These are phyloP conservation scores for Ascochyta koolunga DNA, from an alignment of 2,329 filamentous ascomycete species.

Conservation along the genomic window DNA sequence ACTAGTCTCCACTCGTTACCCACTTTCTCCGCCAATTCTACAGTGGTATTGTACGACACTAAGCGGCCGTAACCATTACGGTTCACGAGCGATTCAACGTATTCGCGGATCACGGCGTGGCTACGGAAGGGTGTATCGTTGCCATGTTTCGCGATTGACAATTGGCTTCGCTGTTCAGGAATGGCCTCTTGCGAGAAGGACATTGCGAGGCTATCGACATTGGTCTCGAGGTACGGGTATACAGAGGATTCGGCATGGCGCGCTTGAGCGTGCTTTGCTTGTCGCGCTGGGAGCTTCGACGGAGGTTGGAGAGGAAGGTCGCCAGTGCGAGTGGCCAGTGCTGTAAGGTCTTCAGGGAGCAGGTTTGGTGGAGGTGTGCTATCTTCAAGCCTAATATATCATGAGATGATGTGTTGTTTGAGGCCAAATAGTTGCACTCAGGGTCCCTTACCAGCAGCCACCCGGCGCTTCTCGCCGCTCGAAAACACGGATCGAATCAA, in stretches of 20 bases:
- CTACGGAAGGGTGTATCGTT: constrained; percentile 66
- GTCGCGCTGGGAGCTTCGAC: constrained; percentile 24
- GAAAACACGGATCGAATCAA: constrained; percentile 66
- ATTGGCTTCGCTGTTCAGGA: constrained; percentile 52
- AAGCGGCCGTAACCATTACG: constrained; percentile 61
- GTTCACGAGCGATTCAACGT: constrained; percentile 59
- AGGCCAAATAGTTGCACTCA: background rate
- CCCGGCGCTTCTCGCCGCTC: constrained; percentile 65
- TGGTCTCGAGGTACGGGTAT: constrained; percentile 70
- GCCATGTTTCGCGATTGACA: constrained; percentile 57
- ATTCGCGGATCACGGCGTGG: constrained; percentile 63
- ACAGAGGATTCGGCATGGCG: constrained; percentile 47
- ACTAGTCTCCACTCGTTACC: constrained; percentile 56
- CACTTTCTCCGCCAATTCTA: constrained; percentile 63
- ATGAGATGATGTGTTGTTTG: background rate
- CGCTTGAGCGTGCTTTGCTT: constrained; percentile 19
- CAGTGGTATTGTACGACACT: constrained; percentile 64
- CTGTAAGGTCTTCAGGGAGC: constrained; percentile 23
- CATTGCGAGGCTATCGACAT: constrained; percentile 66
- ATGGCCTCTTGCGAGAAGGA: constrained; percentile 64
- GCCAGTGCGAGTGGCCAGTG: constrained; percentile 26
- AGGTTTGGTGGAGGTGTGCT: constrained; percentile 26
- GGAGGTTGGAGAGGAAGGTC: constrained; percentile 28
- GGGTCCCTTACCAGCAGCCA: constrained; percentile 63
- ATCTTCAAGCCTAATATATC: constrained; percentile 30